Percentiles rank a stretch among this genome's conserved stretches.
phyloP scores from a whole-genome alignment of 2,329 filamentous ascomycete species.

The Alternaria atra region DNA sequence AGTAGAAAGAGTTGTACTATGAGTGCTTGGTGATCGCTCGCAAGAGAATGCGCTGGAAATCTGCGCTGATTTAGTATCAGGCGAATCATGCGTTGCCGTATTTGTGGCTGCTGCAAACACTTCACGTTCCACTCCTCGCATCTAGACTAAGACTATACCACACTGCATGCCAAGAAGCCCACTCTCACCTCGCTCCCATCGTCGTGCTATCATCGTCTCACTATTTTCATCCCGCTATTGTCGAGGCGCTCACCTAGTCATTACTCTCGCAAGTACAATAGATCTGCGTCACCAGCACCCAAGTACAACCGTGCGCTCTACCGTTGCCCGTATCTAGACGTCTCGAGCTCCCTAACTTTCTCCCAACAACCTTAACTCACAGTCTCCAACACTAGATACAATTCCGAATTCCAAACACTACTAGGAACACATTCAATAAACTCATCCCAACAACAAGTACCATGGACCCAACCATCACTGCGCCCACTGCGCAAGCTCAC shows the following conservation, averaged over 20 bases:
- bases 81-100: neutral
- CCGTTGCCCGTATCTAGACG: neutral
- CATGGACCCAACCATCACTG: neutral
- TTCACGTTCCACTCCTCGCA: neutral
- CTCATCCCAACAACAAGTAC: neutral
- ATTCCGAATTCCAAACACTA: neutral
- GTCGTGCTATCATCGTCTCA: neutral
- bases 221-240: neutral
- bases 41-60: neutral
- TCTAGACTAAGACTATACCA: neutral
- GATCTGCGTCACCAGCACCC: neutral
- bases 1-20: neutral
- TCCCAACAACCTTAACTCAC: neutral
- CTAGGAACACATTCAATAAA: neutral
- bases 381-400: too few relatives aligned
- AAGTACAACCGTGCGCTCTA: neutral
- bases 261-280: constrained; percentile 2
- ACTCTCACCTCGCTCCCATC: neutral
- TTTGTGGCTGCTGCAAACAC: neutral
- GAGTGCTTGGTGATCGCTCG: too few relatives aligned
- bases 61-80: neutral
- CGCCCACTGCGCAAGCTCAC: neutral
- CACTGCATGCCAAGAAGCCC: neutral
- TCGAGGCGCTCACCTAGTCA: neutral
- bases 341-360: neutral